These are phyloP conservation scores for Westerdykella sp. DNA, from an alignment of 2,329 filamentous ascomycete genomes.

Conservation along the genomic window DNA sequence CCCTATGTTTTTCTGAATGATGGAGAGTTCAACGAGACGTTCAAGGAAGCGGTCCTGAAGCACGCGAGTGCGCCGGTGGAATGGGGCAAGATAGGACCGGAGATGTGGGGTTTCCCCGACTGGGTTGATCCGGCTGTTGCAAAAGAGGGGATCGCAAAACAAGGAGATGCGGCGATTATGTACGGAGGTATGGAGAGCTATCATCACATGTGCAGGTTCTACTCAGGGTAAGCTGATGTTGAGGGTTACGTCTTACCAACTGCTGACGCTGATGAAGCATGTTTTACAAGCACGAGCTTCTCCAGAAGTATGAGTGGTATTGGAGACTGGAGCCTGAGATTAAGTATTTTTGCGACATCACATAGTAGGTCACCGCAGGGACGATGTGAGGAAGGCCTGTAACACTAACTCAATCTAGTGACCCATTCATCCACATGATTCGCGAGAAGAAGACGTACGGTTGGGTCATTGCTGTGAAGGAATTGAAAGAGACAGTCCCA, in stretches of 20 bases:
- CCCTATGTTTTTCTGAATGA: slow-evolving; percentile 98
- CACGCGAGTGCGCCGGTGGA: slow-evolving; percentile 85
- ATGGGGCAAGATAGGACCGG: slow-evolving; percentile 85
- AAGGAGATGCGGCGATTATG: slow-evolving; percentile 97
- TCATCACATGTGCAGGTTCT: slow-evolving; percentile 98
- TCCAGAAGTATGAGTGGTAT: slow-evolving; percentile 98
- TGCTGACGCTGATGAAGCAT: slow-evolving; percentile 51
- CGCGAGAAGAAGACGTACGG: slow-evolving; percentile 95
- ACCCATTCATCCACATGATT: slow-evolving; percentile 94
- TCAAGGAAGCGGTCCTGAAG: slow-evolving; percentile 80
- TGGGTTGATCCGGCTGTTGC: slow-evolving; percentile 94
- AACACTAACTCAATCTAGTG: slow-evolving; percentile 49
- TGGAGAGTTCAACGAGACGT: slow-evolving; percentile 90
- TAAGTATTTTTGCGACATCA: slow-evolving; percentile 99
- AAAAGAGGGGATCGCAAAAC: slow-evolving; percentile 91
- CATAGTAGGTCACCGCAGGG: slow-evolving; percentile 62
- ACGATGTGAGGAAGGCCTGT: neutral
- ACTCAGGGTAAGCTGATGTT: slow-evolving; percentile 68
- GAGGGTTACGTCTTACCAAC: neutral
- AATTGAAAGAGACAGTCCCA: slow-evolving; percentile 92
- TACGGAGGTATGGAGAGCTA: slow-evolving; percentile 98
- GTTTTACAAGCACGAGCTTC: slow-evolving; percentile 94
- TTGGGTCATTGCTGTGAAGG: slow-evolving; percentile 97
- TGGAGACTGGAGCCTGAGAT: slow-evolving; percentile 99
- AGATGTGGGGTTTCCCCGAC: slow-evolving; percentile 94